Base-by-base conservation (phyloP, 148 eudicot genomes). In the Camellia japonica region DNA sequence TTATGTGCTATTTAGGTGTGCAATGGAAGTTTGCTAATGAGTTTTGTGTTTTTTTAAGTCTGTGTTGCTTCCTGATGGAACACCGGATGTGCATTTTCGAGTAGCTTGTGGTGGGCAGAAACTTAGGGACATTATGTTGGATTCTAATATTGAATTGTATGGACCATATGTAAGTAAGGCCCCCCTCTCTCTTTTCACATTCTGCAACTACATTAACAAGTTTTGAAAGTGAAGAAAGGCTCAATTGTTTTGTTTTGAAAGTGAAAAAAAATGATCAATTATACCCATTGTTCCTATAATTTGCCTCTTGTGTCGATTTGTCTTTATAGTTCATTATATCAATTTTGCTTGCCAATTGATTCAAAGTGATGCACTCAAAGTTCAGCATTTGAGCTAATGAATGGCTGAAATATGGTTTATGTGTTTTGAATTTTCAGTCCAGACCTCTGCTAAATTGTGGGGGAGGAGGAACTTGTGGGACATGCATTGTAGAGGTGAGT, bases 141-240 rank as follows among this genome's bases (percentile, higher is more conserved):
- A 91, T 85, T 60, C 90, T 56, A 69, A 91, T 49, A 82, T 94
- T 68, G 98, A 94, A 66, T 86, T 94, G 51, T 94, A 94, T 87
- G 97, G 98, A 81, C 98, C 98, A 76, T 93, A 91, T 85, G 98
- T 94, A 88, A 90, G 98, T 94, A 88, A 90, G 93, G 72, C 20
- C 71, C n/a, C 30, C 23, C 68, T 65, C 70, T 38, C 70, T 11
- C 16, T 10, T 13, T 30, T 66, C 16, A 11, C 44, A 67, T 13
- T 67, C n/a, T 66, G 69, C 46, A 66, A 49, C 52, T 49, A 49
- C 52, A 49, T 49, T 7, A 49, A 49, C 3, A 49, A 49, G 6
- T 49, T 0, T 49, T 7, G 61, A 58, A 6, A 14, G 16, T 58
- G 61, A 58, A 9, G 61, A 58, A 58, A 58, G 61, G 16, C 15